A percentile compares a stretch with the other conserved stretches of the same genome.
Conservation (phyloP, 805 yeast species). For the Suhomyces vadensis region DNA sequence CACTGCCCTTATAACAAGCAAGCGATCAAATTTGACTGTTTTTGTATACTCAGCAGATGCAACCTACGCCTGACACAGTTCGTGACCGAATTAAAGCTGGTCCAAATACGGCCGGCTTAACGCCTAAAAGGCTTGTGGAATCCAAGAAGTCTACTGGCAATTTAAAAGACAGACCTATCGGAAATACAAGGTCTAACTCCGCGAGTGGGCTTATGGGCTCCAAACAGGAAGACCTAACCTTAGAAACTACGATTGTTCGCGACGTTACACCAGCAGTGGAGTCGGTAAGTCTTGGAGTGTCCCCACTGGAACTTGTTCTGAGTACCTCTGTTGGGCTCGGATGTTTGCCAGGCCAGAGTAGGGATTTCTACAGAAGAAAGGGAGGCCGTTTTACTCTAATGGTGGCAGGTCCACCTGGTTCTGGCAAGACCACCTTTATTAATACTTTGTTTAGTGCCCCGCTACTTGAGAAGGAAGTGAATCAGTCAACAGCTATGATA, state of each 20-base stretch:
- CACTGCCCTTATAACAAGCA: no score
- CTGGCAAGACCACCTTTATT: constrained; percentile 28
- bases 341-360: constrained; percentile 33
- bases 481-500: constrained; percentile 11
- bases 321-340: constrained; percentile 21
- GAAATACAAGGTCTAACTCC: neutral
- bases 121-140: no score
- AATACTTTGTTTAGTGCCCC: constrained; percentile 22
- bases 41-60: no score
- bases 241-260: neutral
- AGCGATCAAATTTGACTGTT: no score
- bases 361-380: constrained; percentile 21
- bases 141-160: no score
- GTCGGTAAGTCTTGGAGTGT: neutral
- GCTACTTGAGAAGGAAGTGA: neutral
- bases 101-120: no score
- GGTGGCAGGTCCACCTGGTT: constrained; percentile 36
- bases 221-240: neutral
- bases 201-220: neutral
- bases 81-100: no score
- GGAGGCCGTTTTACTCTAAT: constrained; percentile 40
- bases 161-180: neutral
- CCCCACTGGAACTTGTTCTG: neutral
- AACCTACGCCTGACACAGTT: no score
- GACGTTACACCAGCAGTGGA: neutral